phyloP scores from a whole-genome alignment of 306 rosid genomes.

The Malus sieversii region DNA sequence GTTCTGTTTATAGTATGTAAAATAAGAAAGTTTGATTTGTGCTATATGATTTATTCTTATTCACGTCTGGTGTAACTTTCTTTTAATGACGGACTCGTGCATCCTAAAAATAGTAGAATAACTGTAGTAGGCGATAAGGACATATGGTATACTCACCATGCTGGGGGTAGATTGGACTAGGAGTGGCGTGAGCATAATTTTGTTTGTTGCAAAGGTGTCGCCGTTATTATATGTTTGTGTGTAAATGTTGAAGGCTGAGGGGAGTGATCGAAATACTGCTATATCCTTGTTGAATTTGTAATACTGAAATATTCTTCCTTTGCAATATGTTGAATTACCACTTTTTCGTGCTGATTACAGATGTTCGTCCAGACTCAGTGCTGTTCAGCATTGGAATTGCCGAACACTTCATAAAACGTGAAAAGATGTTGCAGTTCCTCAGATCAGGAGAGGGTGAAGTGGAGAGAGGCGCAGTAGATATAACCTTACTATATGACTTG shows the following conservation, averaged over 20 bases:
- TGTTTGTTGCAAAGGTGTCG: neutral
- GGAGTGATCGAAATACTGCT: neutral
- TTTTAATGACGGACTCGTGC: neutral
- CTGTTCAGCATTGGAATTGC: slow-evolving; percentile 55
- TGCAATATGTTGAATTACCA: slow-evolving; percentile 1
- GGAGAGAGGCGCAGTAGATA: slow-evolving; percentile 31
- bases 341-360: slow-evolving; percentile 36
- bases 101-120: neutral
- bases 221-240: neutral
- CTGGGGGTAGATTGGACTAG: neutral
- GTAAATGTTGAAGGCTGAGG: neutral
- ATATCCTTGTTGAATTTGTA: neutral
- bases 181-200: neutral
- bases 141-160: neutral
- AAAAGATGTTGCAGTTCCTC: slow-evolving; percentile 48
- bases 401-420: slow-evolving; percentile 51
- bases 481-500: slow-evolving; percentile 38
- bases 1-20: neutral
- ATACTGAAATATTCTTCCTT: neutral
- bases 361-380: slow-evolving; percentile 33
- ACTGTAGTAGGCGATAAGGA: neutral
- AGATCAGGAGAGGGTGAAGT: slow-evolving; percentile 43
- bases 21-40: neutral
- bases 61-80: neutral
- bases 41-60: neutral